Evolutionary conservation across 495 filamentous ascomycete genomes (phyloP).

Genomic region (Pyronema omphalodes): DNA sequence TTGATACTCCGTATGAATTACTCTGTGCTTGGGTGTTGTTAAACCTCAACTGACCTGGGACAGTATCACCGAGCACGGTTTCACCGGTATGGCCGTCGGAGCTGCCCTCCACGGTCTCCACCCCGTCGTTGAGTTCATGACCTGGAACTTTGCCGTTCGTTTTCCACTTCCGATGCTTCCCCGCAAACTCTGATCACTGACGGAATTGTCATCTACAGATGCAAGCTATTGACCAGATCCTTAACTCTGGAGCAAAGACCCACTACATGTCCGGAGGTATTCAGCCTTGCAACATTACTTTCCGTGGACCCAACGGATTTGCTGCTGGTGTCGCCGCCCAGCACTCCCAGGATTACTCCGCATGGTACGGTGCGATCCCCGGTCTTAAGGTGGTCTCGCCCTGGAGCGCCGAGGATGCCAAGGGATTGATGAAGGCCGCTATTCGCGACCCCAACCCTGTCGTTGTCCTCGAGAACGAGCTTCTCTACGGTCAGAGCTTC

Average conservation of each 20-base stretch:
- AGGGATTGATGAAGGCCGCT: conserved; percentile 91
- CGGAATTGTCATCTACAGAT: conserved; percentile 30
- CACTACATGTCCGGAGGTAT: conserved; percentile 99
- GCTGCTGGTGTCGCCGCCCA: conserved; percentile 88
- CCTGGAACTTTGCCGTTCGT: conserved; percentile 82
- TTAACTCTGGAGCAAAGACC: conserved; percentile 97
- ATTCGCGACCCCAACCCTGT: conserved; percentile 97
- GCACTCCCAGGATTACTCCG: conserved; percentile 83
- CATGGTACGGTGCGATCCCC: conserved; percentile 96
- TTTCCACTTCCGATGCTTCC: not conserved
- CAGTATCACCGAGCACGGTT: conserved; percentile 83
- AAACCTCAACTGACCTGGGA: not conserved
- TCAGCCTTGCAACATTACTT: conserved; percentile 97
- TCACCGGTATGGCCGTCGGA: conserved; percentile 79
- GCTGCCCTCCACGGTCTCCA: conserved; percentile 85
- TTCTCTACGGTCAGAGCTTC: conserved; percentile 85
- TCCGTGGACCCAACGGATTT: conserved; percentile 97
- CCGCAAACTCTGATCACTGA: not conserved
- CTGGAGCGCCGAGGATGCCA: conserved; percentile 94
- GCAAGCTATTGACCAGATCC: conserved; percentile 98
- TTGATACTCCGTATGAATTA: conserved; percentile 56
- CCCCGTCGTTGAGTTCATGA: conserved; percentile 87
- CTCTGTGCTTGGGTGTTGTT: not conserved
- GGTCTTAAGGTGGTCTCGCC: conserved; percentile 91
- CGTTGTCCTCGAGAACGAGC: conserved; percentile 88